Conservation (phyloP, 495 filamentous ascomycete genomes). For the Aspergillus indologenus region DNA sequence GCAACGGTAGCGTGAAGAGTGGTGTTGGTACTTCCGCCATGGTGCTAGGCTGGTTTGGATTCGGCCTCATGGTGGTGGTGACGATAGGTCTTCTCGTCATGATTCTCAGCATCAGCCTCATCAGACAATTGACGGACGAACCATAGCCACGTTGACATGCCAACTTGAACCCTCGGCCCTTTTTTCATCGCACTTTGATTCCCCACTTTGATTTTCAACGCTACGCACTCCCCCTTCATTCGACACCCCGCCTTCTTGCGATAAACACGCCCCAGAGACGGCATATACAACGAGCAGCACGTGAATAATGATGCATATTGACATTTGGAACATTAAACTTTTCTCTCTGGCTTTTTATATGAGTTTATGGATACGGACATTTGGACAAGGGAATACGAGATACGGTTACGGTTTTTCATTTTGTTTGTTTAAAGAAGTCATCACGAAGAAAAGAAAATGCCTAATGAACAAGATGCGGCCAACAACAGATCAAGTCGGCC, state of each 20-base stretch:
- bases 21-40: constrained; percentile 91
- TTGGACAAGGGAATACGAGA: neutral
- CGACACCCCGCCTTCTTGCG: no score
- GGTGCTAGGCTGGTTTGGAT: constrained; percentile 96
- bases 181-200: constrained; percentile 17
- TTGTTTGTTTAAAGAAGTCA: neutral
- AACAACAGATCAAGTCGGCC: neutral
- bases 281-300: neutral
- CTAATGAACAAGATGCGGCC: neutral
- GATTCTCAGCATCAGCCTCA: constrained; percentile 82
- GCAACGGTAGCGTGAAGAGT: constrained; percentile 85
- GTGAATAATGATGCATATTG: neutral
- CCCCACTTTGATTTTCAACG: constrained; percentile 20
- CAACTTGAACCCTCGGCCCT: constrained; percentile 11
- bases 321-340: neutral
- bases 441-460: neutral
- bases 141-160: constrained; percentile 20
- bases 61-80: constrained; percentile 84
- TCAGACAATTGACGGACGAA: constrained; percentile 55
- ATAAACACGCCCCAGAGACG: neutral
- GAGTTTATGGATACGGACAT: neutral
- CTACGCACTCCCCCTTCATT: constrained; percentile 2
- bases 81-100: constrained; percentile 93
- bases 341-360: neutral
- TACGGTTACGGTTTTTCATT: neutral